Evolutionary conservation across 495 filamentous ascomycete species (phyloP).

Genomic region (Tuber brumale): DNA sequence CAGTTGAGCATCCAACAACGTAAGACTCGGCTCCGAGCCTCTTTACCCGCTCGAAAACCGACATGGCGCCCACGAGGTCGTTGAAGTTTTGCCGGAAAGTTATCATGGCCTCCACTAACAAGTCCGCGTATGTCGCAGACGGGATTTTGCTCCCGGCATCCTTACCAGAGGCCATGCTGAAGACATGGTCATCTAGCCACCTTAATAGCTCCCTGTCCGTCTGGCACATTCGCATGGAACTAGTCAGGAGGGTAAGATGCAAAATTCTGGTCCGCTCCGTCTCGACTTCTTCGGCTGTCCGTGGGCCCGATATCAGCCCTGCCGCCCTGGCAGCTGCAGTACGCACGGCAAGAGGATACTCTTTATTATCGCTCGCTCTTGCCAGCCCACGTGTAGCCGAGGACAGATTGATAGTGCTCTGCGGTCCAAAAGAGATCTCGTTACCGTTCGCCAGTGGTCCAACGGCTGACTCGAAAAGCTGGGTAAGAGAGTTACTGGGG

Average conservation of each 20-base stretch:
- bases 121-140: slow-evolving; percentile 28
- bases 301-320: slow-evolving; percentile 9
- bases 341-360: slow-evolving; percentile 23
- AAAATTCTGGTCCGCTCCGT: background rate
- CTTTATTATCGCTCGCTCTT: slow-evolving; percentile 20
- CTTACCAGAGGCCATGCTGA: slow-evolving; percentile 10
- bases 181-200: slow-evolving; percentile 32
- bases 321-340: slow-evolving; percentile 30
- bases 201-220: slow-evolving; percentile 24
- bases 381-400: slow-evolving; percentile 18
- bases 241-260: background rate
- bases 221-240: slow-evolving; percentile 16
- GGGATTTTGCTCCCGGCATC: slow-evolving; percentile 1
- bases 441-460: slow-evolving; percentile 28
- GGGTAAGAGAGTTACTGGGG: slow-evolving; percentile 26
- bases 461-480: slow-evolving; percentile 37
- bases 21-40: slow-evolving; percentile 53
- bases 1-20: slow-evolving; percentile 53
- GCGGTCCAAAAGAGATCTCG: slow-evolving; percentile 33
- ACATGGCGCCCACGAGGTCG: slow-evolving; percentile 29
- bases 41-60: slow-evolving; percentile 46
- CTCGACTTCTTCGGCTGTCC: background rate
- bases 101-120: slow-evolving; percentile 31
- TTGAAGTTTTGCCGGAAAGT: slow-evolving; percentile 26
- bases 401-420: slow-evolving; percentile 6